Percentiles rank a stretch among this genome's conserved stretches.
Evolutionary conservation across 2,329 filamentous ascomycete genomes (phyloP).

Genomic region (Hymenoscyphus fructigenus): DNA sequence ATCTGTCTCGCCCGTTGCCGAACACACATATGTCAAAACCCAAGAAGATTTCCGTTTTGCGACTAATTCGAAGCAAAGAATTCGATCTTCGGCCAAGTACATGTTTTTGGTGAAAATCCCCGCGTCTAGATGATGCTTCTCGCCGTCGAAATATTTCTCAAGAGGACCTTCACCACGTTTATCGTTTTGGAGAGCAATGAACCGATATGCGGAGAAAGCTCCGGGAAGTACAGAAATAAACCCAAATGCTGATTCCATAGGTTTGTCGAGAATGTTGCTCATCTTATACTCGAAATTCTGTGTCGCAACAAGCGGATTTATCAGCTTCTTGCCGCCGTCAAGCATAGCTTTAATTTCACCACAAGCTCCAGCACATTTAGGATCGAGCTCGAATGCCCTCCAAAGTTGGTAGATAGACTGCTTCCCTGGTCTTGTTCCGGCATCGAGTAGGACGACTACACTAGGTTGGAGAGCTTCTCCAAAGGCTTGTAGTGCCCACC

Average conservation of each 20-base stretch:
- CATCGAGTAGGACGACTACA: constrained; percentile 27
- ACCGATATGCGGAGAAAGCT: constrained; percentile 68
- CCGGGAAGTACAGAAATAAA: constrained; percentile 48
- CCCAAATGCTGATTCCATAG: constrained; percentile 31
- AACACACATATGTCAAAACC: constrained; percentile 71
- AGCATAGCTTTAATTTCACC: constrained; percentile 31
- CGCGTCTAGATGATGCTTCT: constrained; percentile 61
- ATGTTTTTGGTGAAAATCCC: constrained; percentile 67
- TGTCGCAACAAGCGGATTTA: constrained; percentile 29
- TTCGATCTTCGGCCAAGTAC: constrained; percentile 61
- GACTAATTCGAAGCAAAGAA: constrained; percentile 65
- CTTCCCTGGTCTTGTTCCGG: constrained; percentile 26
- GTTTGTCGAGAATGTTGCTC: constrained; percentile 31
- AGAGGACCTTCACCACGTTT: constrained; percentile 66
- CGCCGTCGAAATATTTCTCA: constrained; percentile 73
- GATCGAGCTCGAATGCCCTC: constrained; percentile 26
- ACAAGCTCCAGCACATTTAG: constrained; percentile 27
- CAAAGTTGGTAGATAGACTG: constrained; percentile 27
- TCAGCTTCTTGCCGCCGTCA: constrained; percentile 22
- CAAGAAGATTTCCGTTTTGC: constrained; percentile 68
- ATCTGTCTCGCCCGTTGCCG: constrained; percentile 69
- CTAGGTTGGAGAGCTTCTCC: constrained; percentile 26
- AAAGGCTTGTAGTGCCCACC: constrained; percentile 30
- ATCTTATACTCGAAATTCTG: constrained; percentile 35
- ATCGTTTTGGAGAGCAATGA: constrained; percentile 69